phyloP scores from a whole-genome alignment of 805 yeast species.

The Starmerella etchellsii region DNA sequence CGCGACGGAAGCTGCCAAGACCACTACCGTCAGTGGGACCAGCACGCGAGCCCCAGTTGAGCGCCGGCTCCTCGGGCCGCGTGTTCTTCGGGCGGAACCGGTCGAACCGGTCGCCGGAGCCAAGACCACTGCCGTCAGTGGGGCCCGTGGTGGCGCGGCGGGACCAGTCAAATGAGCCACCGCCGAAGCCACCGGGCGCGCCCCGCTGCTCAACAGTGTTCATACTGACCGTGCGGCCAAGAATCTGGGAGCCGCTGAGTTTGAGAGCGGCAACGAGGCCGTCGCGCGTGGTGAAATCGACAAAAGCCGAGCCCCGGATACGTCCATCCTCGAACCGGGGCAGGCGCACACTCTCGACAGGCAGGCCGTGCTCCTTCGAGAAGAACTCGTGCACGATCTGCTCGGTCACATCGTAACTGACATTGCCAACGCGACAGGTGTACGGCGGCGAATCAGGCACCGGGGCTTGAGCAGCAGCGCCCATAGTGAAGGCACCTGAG shows the following conservation, averaged over 20 bases:
- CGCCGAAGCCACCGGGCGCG: conserved; percentile 36
- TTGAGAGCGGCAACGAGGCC: conserved; percentile 63
- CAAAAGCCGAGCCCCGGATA: conserved; percentile 78
- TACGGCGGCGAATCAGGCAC: conserved; percentile 86
- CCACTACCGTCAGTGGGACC: conserved; percentile 10
- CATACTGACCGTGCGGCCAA: conserved; percentile 53
- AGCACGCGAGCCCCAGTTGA: conserved; percentile 32
- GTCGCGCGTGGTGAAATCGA: conserved; percentile 73
- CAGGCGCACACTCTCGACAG: conserved; percentile 55
- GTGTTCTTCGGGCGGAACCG: conserved; percentile 21
- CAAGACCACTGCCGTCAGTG: conserved; percentile 27
- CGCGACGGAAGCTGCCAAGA: conserved; percentile 3
- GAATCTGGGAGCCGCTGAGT: conserved; percentile 56
- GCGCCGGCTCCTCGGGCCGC: conserved; percentile 29
- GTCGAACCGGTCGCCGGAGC: conserved; percentile 31
- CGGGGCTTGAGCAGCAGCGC: conserved; percentile 35
- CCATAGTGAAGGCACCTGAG: conserved; percentile 4
- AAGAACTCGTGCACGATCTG: conserved; percentile 32
- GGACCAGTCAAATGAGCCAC: conserved; percentile 20
- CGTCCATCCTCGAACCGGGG: conserved; percentile 52
- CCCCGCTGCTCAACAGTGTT: conserved; percentile 65
- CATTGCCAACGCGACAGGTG: conserved; percentile 77
- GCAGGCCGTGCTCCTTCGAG: conserved; percentile 30
- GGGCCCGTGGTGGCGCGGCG: conserved; percentile 10
- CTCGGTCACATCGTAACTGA: conserved; percentile 72